phyloP scores from a whole-genome alignment of 2,329 filamentous ascomycete species.

The Colletotrichum cuscutae region DNA sequence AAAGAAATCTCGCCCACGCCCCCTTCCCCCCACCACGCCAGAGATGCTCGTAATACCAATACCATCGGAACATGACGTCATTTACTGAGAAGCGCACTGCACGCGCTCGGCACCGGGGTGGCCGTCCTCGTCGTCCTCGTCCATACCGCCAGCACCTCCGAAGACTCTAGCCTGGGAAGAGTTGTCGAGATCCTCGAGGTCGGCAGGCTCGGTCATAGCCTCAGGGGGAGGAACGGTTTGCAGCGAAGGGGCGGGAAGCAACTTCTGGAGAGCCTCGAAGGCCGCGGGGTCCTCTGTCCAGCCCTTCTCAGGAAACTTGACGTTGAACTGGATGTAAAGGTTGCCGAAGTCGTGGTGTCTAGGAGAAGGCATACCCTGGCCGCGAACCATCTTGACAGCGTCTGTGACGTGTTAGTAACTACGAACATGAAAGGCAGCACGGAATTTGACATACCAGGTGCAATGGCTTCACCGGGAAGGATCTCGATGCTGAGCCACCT shows the following conservation, averaged over 20 bases:
- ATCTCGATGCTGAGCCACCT: constrained; percentile 96
- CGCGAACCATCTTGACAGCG: constrained; percentile 91
- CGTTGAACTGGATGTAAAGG: constrained; percentile 95
- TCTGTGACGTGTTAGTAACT: constrained; percentile 61
- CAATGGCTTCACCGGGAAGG: constrained; percentile 92
- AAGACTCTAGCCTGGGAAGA: constrained; percentile 74
- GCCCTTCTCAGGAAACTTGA: constrained; percentile 92
- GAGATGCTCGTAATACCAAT: constrained; percentile 36
- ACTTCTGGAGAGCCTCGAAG: constrained; percentile 82
- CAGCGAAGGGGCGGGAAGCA: constrained; percentile 78
- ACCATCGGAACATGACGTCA: constrained; percentile 18
- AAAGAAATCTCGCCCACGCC: constrained; percentile 36
- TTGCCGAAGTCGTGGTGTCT: constrained; percentile 96
- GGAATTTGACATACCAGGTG: constrained; percentile 75
- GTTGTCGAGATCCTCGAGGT: constrained; percentile 86
- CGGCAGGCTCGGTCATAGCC: constrained; percentile 90
- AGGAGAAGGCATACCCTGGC: constrained; percentile 97
- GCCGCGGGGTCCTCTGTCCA: constrained; percentile 74
- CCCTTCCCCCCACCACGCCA: constrained; percentile 36
- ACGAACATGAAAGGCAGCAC: neutral
- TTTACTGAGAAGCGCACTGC: constrained; percentile 89
- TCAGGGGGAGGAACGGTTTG: constrained; percentile 78
- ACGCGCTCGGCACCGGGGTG: constrained; percentile 81
- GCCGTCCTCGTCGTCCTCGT: constrained; percentile 83
- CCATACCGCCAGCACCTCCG: constrained; percentile 64